These are phyloP conservation scores for Cryptococcus sp. DNA, from an alignment of 1,284 basidiomycete species.

Conservation along the genomic window DNA sequence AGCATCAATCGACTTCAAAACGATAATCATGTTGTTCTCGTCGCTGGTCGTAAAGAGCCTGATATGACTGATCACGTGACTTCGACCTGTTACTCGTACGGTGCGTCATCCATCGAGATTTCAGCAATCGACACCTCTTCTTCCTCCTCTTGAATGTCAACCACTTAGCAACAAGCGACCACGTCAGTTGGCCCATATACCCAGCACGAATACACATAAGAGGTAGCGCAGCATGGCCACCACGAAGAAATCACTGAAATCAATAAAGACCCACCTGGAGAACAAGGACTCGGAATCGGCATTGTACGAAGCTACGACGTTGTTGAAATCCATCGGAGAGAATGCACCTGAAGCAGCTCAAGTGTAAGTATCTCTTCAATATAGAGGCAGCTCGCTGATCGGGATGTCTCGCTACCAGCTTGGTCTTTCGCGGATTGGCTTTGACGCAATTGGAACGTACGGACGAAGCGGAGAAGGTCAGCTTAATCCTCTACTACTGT, in stretches of 20 bases:
- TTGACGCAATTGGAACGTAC: slow-evolving; percentile 69
- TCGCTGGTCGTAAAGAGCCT: slow-evolving; percentile 6
- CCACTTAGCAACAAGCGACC: not conserved
- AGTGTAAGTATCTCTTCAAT: slow-evolving; percentile 63
- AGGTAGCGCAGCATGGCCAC: slow-evolving; percentile 6
- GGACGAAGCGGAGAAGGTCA: slow-evolving; percentile 79
- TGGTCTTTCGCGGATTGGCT: slow-evolving; percentile 79
- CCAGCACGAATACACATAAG: slow-evolving; percentile 3
- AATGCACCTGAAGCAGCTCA: slow-evolving; percentile 61
- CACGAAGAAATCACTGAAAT: slow-evolving; percentile 62
- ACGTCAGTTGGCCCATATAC: not conserved
- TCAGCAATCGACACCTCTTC: no score
- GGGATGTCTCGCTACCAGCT: slow-evolving; percentile 57
- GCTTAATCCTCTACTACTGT: slow-evolving; percentile 35
- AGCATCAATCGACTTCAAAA: not conserved
- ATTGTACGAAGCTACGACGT: slow-evolving; percentile 40
- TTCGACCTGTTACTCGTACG: not conserved
- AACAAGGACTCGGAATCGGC: slow-evolving; percentile 73
- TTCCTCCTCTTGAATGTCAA: not conserved
- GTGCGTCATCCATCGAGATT: slow-evolving; percentile 1
- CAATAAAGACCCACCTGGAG: slow-evolving; percentile 72
- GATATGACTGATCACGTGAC: not conserved
- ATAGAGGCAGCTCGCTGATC: not conserved
- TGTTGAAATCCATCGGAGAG: slow-evolving; percentile 64
- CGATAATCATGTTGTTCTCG: slow-evolving; percentile 2